Evolutionary conservation across 495 filamentous ascomycete species (phyloP).

Genomic region (Trichocladium antarcticum): DNA sequence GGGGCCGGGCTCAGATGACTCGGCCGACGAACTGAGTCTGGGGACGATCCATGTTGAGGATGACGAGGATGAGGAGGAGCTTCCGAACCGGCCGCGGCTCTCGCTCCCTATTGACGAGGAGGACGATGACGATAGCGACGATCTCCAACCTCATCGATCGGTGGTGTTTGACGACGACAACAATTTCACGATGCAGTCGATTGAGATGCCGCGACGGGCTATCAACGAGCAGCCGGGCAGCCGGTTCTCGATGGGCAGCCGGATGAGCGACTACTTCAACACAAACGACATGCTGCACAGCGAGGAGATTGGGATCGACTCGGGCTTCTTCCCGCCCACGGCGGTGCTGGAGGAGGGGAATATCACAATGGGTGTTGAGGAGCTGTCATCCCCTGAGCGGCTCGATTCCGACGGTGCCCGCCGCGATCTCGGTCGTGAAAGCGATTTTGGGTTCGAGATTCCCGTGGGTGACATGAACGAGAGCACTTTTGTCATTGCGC

Average conservation of each 20-base stretch:
- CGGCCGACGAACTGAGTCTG: conserved; percentile 11
- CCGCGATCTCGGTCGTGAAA: conserved; percentile 28
- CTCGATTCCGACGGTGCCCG: conserved; percentile 28
- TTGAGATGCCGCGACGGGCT: conserved; percentile 58
- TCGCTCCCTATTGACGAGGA: conserved; percentile 57
- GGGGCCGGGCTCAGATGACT: not conserved
- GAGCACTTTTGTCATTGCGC: conserved; percentile 34
- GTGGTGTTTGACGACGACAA: conserved; percentile 58
- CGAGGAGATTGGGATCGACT: conserved; percentile 43
- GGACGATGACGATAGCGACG: conserved; percentile 44
- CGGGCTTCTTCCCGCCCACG: conserved; percentile 32
- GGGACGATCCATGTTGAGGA: conserved; percentile 37
- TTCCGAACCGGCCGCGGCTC: conserved; percentile 50
- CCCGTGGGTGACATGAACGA: conserved; percentile 33
- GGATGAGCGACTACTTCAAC: conserved; percentile 56
- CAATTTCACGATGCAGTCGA: conserved; percentile 54
- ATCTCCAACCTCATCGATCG: conserved; percentile 52
- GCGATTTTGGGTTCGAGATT: conserved; percentile 40
- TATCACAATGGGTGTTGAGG: conserved; percentile 6
- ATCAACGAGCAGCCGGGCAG: conserved; percentile 40
- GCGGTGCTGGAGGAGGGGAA: conserved; percentile 25
- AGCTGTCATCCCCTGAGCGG: conserved; percentile 18
- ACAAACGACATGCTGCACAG: conserved; percentile 27
- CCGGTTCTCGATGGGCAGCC: conserved; percentile 32
- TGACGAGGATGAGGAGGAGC: conserved; percentile 55